Base-by-base conservation (phyloP, 192 early-diverging fungal genomes). In the Backusella australiensis region DNA sequence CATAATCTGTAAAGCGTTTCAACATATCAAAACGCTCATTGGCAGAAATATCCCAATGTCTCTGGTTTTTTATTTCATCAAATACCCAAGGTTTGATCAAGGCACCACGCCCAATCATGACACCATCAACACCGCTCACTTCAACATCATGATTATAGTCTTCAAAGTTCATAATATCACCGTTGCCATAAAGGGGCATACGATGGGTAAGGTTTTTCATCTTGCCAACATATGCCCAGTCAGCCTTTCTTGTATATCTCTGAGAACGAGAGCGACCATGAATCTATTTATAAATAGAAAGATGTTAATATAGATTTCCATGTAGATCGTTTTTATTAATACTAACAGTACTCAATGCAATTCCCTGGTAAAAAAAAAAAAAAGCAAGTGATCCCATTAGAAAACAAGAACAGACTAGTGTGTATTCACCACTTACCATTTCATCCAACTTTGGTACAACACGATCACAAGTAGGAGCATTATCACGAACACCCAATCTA, bases 51-150 rank as follows among this genome's bases (percentile, higher is more conserved):
- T 99, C 97, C 91, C 93, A 97, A 67, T 95, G 87, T 26, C 89
- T 82, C 56, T 91, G 89, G 34, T 93, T 90, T 72, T 94, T 90
- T 76, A 99, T 97, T 79, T 99, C 97, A 4, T 87, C 89, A 83
- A 99, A 98, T 2, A 99, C 87, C 97, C 97, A 99, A 11, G 97
- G 97, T 86, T 99, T 99, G 78, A 98, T 95, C 72, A 97, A 82
- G 5, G 94, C 96, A 39, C 78, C 78, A 41, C 79, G 39, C 17
- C 92, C 97, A 75, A 99, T 91, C 96, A 99, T 96, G 21, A 95
- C 80, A 7, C 96, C 96, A 78, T 95, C 93, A 4, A 93, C 87
- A 36, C 87, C 85, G 36, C 83, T 73, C 14, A 86, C 78, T 65
- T 94, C 88, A 75, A 94, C 70, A 21, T 91, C 87, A 0, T 78